These are phyloP conservation scores for Chlorella ohadii DNA, from an alignment of 139 green algal species.

Conservation along the genomic window DNA sequence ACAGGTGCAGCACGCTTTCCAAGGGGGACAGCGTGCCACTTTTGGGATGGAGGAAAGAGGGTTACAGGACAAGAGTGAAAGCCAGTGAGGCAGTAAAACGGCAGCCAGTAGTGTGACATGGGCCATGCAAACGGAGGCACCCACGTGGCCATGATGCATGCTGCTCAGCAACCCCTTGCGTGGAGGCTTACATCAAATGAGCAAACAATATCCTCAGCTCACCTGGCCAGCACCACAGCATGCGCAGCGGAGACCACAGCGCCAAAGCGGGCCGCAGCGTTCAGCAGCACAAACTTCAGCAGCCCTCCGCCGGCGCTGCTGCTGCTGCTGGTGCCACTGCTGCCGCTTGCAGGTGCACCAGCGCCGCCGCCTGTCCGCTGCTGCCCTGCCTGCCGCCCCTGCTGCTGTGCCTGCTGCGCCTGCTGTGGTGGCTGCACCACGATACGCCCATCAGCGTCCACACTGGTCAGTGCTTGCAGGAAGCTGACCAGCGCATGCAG, in stretches of 20 bases:
- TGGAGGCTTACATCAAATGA: too few relatives aligned
- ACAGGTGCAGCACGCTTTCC: constrained; percentile 60
- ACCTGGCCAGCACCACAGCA: constrained; percentile 86
- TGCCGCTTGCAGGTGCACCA: not conserved
- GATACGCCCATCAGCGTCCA: constrained; percentile 87
- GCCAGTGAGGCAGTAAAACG: too few relatives aligned
- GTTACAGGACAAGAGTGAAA: too few relatives aligned
- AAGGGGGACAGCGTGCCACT: constrained; percentile 90
- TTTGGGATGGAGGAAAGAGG: too few relatives aligned
- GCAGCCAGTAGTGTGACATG: too few relatives aligned
- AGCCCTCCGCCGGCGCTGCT: not conserved
- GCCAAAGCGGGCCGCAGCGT: constrained; percentile 84
- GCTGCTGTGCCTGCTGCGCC: constrained; percentile 15
- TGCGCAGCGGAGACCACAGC: constrained; percentile 56
- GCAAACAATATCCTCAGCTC: too few relatives aligned
- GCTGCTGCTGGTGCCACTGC: not conserved
- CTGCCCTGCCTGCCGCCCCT: not conserved
- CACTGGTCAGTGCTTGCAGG: constrained; percentile 79
- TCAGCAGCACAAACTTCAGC: constrained; percentile 91
- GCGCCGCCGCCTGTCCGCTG: not conserved
- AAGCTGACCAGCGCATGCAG: constrained; percentile 82
- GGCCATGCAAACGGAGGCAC: too few relatives aligned
- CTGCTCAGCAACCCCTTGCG: too few relatives aligned
- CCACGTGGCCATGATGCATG: too few relatives aligned
- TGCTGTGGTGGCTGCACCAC: constrained; percentile 61